Evolutionary conservation across 1,139 yeast genomes (phyloP).

Genomic region (Taiozyma sp.): DNA sequence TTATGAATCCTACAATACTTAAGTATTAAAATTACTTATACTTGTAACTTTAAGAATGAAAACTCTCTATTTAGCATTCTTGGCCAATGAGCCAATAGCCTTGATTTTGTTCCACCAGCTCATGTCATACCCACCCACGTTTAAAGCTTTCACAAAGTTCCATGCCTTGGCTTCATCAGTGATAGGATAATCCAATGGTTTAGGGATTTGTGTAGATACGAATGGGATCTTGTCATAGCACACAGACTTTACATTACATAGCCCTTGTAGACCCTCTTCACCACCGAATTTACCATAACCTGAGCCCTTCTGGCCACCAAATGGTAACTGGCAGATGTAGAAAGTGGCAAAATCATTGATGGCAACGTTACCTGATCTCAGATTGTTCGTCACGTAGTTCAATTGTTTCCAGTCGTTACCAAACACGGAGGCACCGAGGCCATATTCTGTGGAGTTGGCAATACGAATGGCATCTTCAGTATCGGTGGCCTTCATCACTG

Average conservation of each 20-base stretch:
- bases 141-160: constrained; percentile 78
- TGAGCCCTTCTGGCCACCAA: constrained; percentile 89
- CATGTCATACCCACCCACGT: constrained; percentile 78
- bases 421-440: constrained; percentile 88
- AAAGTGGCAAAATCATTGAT: constrained; percentile 96
- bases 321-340: constrained; percentile 92
- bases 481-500: constrained; percentile 65
- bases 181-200: constrained; percentile 88
- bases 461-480: constrained; percentile 69
- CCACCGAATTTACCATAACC: constrained; percentile 98
- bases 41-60: background rate
- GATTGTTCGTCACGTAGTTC: constrained; percentile 54
- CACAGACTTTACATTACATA: constrained; percentile 80
- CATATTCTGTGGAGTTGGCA: constrained; percentile 86
- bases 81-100: constrained; percentile 47
- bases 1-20: background rate
- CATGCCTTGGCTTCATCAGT: constrained; percentile 78
- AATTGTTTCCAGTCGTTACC: constrained; percentile 57
- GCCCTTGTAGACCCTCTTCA: constrained; percentile 87
- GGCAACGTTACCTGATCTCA: constrained; percentile 88
- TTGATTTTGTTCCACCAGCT: constrained; percentile 65
- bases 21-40: background rate
- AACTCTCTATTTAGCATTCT: constrained; percentile 23
- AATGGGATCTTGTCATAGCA: constrained; percentile 81
- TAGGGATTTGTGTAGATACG: constrained; percentile 79